Conservation (phyloP, 805 yeast species). For the Candida ascalaphidarum region DNA sequence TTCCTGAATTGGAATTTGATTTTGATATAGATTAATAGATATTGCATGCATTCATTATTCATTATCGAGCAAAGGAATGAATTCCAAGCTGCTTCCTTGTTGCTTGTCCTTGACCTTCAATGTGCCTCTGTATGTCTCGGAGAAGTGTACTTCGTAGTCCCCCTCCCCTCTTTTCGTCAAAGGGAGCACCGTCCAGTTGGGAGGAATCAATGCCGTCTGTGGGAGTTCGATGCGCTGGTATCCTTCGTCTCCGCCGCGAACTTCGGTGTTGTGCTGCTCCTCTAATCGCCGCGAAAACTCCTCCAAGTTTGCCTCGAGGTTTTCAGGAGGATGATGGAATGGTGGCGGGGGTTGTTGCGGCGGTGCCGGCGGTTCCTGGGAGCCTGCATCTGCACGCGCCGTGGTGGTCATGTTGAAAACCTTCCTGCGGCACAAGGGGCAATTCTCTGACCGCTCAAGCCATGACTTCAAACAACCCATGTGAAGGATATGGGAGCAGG, state of each 20-base stretch:
- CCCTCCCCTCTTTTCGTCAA: conserved; percentile 5
- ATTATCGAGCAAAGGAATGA: conserved; percentile 5
- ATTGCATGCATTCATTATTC: no score
- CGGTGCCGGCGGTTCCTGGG: no score
- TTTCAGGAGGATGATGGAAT: conserved; percentile 2
- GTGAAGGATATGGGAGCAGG: conserved; percentile 85
- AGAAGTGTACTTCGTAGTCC: conserved; percentile 8
- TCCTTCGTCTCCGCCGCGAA: no score
- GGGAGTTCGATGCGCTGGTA: conserved; percentile 15
- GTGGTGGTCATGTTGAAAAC: no score
- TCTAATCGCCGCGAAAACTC: conserved; percentile 1
- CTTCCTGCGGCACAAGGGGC: conserved; percentile 82
- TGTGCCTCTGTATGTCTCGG: conserved; percentile 9
- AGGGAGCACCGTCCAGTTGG: conserved; percentile 22
- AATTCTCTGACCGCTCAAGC: conserved; percentile 86
- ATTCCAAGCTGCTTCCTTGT: conserved; percentile 4
- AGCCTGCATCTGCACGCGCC: no score
- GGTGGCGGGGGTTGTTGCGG: conserved; percentile 1
- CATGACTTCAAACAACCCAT: conserved; percentile 85
- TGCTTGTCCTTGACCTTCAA: conserved; percentile 5
- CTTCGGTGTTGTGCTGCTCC: neutral
- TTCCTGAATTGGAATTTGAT: conserved; percentile 16
- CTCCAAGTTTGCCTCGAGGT: conserved; percentile 2
- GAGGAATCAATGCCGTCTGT: conserved; percentile 17
- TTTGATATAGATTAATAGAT: conserved; percentile 19